Conservation (phyloP, 192 early-diverging fungal species). For the Umbelopsis ramanniana region DNA sequence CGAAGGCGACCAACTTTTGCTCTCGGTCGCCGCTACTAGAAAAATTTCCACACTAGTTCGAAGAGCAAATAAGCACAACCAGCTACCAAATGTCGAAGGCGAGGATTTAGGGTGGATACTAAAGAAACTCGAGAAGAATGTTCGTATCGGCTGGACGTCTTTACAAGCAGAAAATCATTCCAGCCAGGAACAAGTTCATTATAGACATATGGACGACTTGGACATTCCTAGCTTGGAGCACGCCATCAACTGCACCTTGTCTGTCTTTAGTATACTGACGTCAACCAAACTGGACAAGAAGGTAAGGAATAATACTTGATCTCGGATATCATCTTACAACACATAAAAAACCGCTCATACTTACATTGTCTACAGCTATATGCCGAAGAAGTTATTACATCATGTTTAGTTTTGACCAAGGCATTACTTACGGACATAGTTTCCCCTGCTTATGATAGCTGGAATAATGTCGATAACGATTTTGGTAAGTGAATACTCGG, state of each 20-base stretch:
- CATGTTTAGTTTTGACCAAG: slow-evolving; percentile 33
- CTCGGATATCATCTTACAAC: too few species aligned
- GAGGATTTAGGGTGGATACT: slow-evolving; percentile 1
- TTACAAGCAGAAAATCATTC: not conserved
- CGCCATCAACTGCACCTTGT: not conserved
- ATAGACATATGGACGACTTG: not conserved
- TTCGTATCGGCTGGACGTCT: not conserved
- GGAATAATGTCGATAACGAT: not conserved
- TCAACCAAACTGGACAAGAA: slow-evolving; percentile 29
- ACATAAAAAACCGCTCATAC: too few species aligned
- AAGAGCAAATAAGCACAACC: slow-evolving; percentile 4
- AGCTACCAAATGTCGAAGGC: slow-evolving; percentile 2
- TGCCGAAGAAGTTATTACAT: slow-evolving; percentile 22
- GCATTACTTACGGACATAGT: slow-evolving; percentile 28
- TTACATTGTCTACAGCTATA: slow-evolving; percentile 9
- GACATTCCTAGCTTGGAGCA: not conserved
- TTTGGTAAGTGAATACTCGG: not conserved
- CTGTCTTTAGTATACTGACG: slow-evolving; percentile 19
- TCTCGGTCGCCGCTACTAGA: not conserved
- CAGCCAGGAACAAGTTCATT: not conserved
- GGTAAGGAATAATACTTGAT: not conserved
- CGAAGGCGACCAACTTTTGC: not conserved
- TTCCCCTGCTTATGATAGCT: slow-evolving; percentile 32
- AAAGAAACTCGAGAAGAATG: not conserved
- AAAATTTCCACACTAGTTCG: not conserved